Conservation (phyloP, 108 stramenopile genomes). For the Nannochloropsis granulata region DNA sequence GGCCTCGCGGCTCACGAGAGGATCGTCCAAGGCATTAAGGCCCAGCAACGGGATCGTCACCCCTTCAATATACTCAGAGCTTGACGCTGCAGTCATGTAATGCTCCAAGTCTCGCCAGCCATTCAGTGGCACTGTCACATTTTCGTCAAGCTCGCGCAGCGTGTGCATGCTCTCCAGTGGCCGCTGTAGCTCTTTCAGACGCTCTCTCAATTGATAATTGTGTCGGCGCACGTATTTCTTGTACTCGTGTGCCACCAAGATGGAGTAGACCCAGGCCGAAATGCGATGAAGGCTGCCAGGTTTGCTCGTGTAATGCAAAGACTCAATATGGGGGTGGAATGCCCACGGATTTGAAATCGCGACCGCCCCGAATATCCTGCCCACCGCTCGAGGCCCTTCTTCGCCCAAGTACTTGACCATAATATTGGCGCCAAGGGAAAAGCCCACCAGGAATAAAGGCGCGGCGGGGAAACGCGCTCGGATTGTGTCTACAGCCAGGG, state of each 20-base stretch:
- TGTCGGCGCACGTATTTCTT: neutral
- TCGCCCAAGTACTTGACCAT: conserved; percentile 2
- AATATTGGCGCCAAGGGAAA: neutral
- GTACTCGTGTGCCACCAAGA: neutral
- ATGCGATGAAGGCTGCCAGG: neutral
- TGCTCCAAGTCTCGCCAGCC: neutral
- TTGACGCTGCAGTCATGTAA: neutral
- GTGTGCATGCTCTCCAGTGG: neutral
- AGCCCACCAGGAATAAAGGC: neutral
- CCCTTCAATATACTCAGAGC: neutral
- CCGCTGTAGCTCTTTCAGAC: neutral
- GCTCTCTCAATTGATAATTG: neutral
- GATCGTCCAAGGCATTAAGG: neutral
- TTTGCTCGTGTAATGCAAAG: neutral
- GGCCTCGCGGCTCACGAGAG: neutral
- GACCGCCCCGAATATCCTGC: neutral
- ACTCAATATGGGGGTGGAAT: neutral
- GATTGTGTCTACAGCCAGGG: neutral
- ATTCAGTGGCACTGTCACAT: neutral
- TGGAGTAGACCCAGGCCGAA: neutral
- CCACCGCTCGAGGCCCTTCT: neutral
- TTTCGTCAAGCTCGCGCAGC: neutral
- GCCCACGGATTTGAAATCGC: neutral
- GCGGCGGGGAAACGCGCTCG: neutral
- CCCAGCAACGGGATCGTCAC: neutral